phyloP scores from a whole-genome alignment of 805 yeast genomes.

The Lipomyces sp. region DNA sequence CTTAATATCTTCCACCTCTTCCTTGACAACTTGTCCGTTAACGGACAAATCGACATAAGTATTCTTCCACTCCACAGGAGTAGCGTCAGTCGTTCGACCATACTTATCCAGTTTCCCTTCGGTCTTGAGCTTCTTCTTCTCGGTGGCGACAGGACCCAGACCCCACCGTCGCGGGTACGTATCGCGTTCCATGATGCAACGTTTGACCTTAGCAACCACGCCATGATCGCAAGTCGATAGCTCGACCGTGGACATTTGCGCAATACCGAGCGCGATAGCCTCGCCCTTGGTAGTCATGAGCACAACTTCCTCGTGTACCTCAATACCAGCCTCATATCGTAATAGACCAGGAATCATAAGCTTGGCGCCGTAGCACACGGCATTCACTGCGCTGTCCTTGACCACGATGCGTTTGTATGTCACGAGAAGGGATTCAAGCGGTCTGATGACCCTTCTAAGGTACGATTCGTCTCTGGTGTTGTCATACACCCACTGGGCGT shows the following conservation, averaged over 20 bases:
- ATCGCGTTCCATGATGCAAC: constrained; percentile 99
- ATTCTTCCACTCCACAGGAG: constrained; percentile 91
- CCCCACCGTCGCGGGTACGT: constrained; percentile 99
- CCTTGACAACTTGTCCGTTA: constrained; percentile 55
- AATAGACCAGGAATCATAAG: constrained; percentile 98
- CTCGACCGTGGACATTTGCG: constrained; percentile 98
- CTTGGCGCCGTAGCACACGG: constrained; percentile 98
- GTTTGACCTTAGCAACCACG: constrained; percentile 96
- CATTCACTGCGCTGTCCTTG: constrained; percentile 92
- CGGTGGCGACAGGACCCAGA: constrained; percentile 96
- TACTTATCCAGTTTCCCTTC: constrained; percentile 96
- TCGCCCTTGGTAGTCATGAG: constrained; percentile 99
- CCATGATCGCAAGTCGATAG: constrained; percentile 97
- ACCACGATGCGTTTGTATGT: constrained; percentile 98
- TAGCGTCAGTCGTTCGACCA: constrained; percentile 90
- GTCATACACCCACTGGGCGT: constrained; percentile 97
- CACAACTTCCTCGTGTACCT: constrained; percentile 95
- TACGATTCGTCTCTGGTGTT: constrained; percentile 96
- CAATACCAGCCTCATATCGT: constrained; percentile 97
- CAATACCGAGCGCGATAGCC: constrained; percentile 97
- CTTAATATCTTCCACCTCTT: constrained; percentile 53
- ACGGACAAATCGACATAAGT: constrained; percentile 64
- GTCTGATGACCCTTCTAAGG: constrained; percentile 90
- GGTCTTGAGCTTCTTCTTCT: constrained; percentile 97
- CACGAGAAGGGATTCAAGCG: constrained; percentile 88